Conservation (phyloP, 345 rosid genomes). For the Camelina hispida region DNA sequence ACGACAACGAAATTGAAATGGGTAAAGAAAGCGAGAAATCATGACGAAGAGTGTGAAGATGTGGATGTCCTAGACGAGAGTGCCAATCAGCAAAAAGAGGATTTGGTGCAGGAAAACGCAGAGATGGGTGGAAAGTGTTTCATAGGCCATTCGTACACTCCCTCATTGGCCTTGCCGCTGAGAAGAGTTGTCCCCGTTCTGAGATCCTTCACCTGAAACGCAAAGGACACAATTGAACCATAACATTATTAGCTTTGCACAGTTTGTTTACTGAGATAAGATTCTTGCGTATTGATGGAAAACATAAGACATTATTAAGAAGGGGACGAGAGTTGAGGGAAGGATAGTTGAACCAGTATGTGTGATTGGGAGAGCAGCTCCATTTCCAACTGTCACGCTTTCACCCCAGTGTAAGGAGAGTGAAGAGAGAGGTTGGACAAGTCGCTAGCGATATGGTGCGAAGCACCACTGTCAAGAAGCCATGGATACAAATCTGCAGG, state of each 20-base stretch:
- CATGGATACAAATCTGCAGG: too few species aligned
- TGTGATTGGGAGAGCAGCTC: background rate
- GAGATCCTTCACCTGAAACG: conserved; percentile 7
- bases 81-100: background rate
- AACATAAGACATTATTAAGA: background rate
- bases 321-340: background rate
- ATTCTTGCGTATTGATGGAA: background rate
- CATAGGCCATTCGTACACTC: background rate
- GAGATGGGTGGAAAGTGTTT: too few species aligned
- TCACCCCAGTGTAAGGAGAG: background rate
- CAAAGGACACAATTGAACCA: background rate
- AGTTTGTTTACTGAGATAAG: background rate
- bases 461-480: too few species aligned
- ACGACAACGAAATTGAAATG: background rate
- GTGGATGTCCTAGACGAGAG: background rate
- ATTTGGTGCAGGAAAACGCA: too few species aligned
- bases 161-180: background rate
- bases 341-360: background rate
- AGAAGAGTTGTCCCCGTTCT: background rate
- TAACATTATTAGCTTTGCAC: background rate
- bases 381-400: background rate
- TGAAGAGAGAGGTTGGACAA: too few species aligned
- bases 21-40: too few species aligned
- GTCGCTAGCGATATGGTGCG: too few species aligned
- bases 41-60: too few species aligned